Conservation (phyloP, 2,329 filamentous ascomycete genomes). For the Gremmenia infestans region DNA sequence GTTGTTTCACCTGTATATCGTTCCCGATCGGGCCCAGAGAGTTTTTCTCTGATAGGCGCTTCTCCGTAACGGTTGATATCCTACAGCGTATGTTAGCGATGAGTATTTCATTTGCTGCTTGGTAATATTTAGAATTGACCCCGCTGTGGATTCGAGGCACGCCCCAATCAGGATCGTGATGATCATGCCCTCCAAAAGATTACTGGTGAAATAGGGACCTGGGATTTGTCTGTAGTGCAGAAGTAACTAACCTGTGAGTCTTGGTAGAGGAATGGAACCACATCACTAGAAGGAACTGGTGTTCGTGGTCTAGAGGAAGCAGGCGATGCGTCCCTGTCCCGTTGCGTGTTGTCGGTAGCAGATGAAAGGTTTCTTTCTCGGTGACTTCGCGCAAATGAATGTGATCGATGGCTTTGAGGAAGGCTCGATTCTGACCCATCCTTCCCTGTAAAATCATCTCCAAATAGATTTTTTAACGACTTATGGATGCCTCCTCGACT, state of each 20-base stretch:
- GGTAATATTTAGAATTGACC: conserved; percentile 5
- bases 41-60: conserved; percentile 66
- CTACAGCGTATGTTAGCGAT: conserved; percentile 35
- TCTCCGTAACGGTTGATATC: conserved; percentile 75
- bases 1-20: conserved; percentile 51
- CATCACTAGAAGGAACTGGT: conserved; percentile 84
- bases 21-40: conserved; percentile 64
- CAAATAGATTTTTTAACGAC: conserved; percentile 53
- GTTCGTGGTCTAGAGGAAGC: conserved; percentile 73
- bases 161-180: background rate
- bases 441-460: conserved; percentile 74
- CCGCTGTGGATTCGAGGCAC: conserved; percentile 19
- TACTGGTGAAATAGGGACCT: no score
- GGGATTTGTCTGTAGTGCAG: no score
- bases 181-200: no score
- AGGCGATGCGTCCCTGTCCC: conserved; percentile 63
- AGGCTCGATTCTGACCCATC: conserved; percentile 72
- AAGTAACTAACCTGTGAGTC: conserved; percentile 62
- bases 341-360: conserved; percentile 54
- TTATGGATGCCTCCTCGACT: conserved; percentile 52
- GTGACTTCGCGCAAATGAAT: conserved; percentile 52
- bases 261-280: conserved; percentile 97
- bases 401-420: conserved; percentile 37
- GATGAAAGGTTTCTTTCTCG: conserved; percentile 79
- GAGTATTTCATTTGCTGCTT: background rate